Evolutionary conservation across 768 basidiomycete species (phyloP).

Genomic region (Russula emetica): DNA sequence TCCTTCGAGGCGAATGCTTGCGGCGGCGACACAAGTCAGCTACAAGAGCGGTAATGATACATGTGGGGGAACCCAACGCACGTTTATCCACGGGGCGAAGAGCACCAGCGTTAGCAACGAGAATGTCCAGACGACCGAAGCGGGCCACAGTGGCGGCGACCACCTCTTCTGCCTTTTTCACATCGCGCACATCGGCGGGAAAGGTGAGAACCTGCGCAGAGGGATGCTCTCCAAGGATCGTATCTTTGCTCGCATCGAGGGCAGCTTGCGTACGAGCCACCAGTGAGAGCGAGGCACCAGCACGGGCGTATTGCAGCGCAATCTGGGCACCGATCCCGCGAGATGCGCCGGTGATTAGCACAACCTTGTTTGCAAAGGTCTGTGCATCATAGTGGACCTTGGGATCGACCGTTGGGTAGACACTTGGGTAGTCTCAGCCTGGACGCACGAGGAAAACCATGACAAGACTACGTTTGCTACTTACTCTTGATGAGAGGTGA

Average conservation of each 20-base stretch:
- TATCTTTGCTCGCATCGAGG: conserved; percentile 1
- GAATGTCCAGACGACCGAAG: conserved; percentile 18
- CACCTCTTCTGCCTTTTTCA: background rate
- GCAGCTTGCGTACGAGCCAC: conserved; percentile 10
- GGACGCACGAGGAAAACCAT: too few relatives aligned
- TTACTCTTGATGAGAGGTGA: too few relatives aligned
- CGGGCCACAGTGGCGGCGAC: conserved; percentile 1
- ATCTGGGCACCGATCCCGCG: conserved; percentile 29
- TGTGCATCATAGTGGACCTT: conserved; percentile 7
- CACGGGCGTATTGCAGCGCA: conserved; percentile 23
- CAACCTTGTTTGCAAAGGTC: conserved; percentile 22
- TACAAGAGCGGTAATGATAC: background rate
- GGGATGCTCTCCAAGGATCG: conserved; percentile 2
- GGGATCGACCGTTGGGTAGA: conserved; percentile 16
- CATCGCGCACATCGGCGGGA: conserved; percentile 17
- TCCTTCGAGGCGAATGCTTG: conserved; percentile 11
- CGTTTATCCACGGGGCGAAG: background rate
- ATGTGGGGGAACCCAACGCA: background rate
- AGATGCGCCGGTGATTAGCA: conserved; percentile 29
- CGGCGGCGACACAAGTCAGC: background rate
- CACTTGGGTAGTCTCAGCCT: background rate
- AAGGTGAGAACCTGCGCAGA: conserved; percentile 12
- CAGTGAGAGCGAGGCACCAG: conserved; percentile 27
- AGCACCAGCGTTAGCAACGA: conserved; percentile 16
- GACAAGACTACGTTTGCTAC: too few relatives aligned